Evolutionary conservation across 441 rosid genomes (phyloP).

Genomic region (Adansonia grandidieri): DNA sequence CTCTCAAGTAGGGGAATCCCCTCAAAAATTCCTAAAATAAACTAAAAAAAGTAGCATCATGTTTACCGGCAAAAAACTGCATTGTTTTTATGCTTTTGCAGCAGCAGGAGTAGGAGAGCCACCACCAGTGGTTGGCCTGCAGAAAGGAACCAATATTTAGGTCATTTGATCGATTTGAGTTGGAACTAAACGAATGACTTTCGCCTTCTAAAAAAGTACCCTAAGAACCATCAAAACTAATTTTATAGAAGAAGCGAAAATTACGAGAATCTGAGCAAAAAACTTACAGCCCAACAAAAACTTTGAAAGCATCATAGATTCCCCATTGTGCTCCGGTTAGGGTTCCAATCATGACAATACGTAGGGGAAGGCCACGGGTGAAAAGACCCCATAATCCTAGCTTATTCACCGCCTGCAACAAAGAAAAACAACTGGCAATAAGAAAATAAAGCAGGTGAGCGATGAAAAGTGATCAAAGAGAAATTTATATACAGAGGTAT

Average conservation of each 20-base stretch:
- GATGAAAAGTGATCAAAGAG: background rate
- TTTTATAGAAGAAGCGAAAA: too few relatives aligned
- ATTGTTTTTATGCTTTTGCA: constrained; percentile 40
- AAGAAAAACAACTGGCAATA: background rate
- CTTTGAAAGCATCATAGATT: constrained; percentile 75
- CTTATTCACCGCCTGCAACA: constrained; percentile 60
- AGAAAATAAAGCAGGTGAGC: background rate
- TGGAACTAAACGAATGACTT: background rate
- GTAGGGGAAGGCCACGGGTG: constrained; percentile 78
- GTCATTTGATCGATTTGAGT: constrained; percentile 22
- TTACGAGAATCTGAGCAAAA: constrained; percentile 6
- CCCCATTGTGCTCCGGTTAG: constrained; percentile 82
- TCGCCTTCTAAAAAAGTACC: background rate
- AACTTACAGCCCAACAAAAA: constrained; percentile 71
- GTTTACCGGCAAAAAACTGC: background rate
- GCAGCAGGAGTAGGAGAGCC: constrained; percentile 50
- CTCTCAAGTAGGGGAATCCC: background rate
- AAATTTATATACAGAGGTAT: too few relatives aligned
- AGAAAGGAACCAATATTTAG: constrained; percentile 14
- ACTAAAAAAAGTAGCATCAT: background rate
- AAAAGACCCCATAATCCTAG: constrained; percentile 65
- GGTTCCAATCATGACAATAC: constrained; percentile 79
- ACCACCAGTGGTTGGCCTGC: constrained; percentile 81
- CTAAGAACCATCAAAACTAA: background rate
- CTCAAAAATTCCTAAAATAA: background rate